These are phyloP conservation scores for Hansfordia pulvinata DNA, from an alignment of 2,329 filamentous ascomycete species.

Conservation along the genomic window DNA sequence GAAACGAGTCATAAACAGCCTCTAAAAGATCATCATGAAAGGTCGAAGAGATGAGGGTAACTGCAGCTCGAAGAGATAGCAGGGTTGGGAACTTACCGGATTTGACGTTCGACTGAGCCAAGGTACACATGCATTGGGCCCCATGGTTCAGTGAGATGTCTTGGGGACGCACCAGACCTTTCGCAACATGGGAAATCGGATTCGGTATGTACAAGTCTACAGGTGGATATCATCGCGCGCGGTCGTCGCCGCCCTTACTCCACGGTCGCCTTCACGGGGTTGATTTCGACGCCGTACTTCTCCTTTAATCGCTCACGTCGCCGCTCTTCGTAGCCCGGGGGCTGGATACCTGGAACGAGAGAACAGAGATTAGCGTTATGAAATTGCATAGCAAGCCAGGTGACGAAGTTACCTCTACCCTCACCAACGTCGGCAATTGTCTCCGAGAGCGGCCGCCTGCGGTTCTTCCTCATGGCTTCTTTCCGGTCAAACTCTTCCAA, in stretches of 20 bases:
- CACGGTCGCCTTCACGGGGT: slow-evolving; percentile 41
- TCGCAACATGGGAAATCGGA: slow-evolving; percentile 6
- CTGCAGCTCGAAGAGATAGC: neutral
- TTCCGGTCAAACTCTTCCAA: slow-evolving; percentile 64
- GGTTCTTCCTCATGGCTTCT: slow-evolving; percentile 59
- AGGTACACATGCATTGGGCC: too few relatives aligned
- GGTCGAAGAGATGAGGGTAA: slow-evolving; percentile 1
- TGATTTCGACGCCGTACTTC: slow-evolving; percentile 78
- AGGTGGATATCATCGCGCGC: neutral
- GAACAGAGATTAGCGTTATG: too few relatives aligned
- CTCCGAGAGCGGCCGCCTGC: slow-evolving; percentile 63
- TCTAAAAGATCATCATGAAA: slow-evolving; percentile 14
- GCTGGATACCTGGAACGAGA: slow-evolving; percentile 54
- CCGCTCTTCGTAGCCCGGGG: slow-evolving; percentile 73
- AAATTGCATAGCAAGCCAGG: slow-evolving; percentile 1
- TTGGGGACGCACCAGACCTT: too few relatives aligned
- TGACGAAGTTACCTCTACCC: slow-evolving; percentile 55
- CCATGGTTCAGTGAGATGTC: too few relatives aligned
- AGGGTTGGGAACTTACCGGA: slow-evolving; percentile 3
- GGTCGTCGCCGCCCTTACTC: slow-evolving; percentile 17
- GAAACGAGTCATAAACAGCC: slow-evolving; percentile 22
- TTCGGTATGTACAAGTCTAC: slow-evolving; percentile 14
- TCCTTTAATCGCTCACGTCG: slow-evolving; percentile 70
- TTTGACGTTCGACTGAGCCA: slow-evolving; percentile 3
- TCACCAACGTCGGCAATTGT: slow-evolving; percentile 74